A percentile compares a stretch with the other conserved stretches of the same genome.
Conservation (phyloP, 75 land plant genomes). For the Selaginella moellendorffii region DNA sequence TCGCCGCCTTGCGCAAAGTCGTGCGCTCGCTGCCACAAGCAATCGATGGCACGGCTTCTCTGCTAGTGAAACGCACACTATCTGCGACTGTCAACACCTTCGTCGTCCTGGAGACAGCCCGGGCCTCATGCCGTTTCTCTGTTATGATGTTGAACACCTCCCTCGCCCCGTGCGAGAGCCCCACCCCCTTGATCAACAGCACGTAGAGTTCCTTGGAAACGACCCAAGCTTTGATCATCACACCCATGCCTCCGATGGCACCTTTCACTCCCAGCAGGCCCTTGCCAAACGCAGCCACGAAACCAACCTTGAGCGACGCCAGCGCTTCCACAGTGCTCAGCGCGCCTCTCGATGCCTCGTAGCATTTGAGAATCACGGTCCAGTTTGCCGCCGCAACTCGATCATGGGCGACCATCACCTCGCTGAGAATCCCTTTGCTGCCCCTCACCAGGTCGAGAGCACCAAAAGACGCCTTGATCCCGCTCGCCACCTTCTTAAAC, state of each 20-base stretch:
- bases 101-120: too few relatives aligned
- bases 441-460: background rate
- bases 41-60: too few relatives aligned
- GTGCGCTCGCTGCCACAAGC: too few relatives aligned
- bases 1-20: too few relatives aligned
- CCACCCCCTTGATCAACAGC: background rate
- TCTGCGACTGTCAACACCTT: too few relatives aligned
- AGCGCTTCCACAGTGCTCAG: background rate
- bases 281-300: too few relatives aligned
- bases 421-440: background rate
- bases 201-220: slow-evolving; percentile 1
- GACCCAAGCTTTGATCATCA: slow-evolving; percentile 8
- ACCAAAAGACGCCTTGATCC: slow-evolving; percentile 1
- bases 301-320: background rate
- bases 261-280: background rate
- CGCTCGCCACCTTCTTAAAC: background rate
- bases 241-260: background rate
- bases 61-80: too few relatives aligned
- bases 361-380: background rate
- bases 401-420: background rate
- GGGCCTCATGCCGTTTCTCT: background rate
- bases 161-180: background rate
- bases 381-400: background rate
- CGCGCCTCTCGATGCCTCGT: slow-evolving; percentile 1
- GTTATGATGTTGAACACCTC: background rate